A percentile compares a stretch with the other conserved stretches of the same genome.
These are phyloP conservation scores for Ceratobasidium sp. DNA, from an alignment of 1,284 basidiomycete genomes.

Conservation along the genomic window DNA sequence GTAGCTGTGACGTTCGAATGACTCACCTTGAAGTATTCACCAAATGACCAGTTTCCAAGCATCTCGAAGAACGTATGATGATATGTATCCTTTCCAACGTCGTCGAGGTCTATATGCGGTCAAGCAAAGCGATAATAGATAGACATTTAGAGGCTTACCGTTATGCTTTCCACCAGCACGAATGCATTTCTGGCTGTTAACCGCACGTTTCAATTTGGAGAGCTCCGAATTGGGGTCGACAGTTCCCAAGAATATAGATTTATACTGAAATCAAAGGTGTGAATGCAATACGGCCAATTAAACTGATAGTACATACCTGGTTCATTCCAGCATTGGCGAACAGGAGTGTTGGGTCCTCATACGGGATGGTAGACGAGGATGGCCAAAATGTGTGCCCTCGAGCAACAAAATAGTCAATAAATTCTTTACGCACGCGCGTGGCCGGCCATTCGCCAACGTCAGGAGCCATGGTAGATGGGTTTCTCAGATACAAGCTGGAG, in stretches of 20 bases:
- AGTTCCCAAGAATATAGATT: conserved; percentile 95
- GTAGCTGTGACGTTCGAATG: conserved; percentile 4
- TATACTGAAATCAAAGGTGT: conserved; percentile 75
- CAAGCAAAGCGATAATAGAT: not conserved
- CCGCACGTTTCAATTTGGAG: conserved; percentile 90
- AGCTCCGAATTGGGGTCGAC: conserved; percentile 93
- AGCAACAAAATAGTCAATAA: conserved; percentile 83
- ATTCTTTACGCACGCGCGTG: conserved; percentile 76
- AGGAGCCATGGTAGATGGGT: not conserved
- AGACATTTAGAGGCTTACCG: conserved; percentile 64
- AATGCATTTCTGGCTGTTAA: conserved; percentile 98
- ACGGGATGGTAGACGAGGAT: conserved; percentile 95
- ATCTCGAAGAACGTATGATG: conserved; percentile 99
- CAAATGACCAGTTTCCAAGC: conserved; percentile 99
- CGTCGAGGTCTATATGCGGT: conserved; percentile 82
- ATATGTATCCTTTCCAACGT: conserved; percentile 97
- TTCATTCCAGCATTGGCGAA: conserved; percentile 99
- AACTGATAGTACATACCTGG: conserved; percentile 64
- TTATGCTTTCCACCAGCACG: conserved; percentile 99
- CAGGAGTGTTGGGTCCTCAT: conserved; percentile 95
- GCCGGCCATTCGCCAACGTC: conserved; percentile 70
- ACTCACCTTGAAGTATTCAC: conserved; percentile 96
- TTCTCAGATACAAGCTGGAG: not conserved
- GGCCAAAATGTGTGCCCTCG: conserved; percentile 91
- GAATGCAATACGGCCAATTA: conserved; percentile 21